Evolutionary conservation across 2,329 filamentous ascomycete genomes (phyloP).

Genomic region (Colletotrichum spaethianum): DNA sequence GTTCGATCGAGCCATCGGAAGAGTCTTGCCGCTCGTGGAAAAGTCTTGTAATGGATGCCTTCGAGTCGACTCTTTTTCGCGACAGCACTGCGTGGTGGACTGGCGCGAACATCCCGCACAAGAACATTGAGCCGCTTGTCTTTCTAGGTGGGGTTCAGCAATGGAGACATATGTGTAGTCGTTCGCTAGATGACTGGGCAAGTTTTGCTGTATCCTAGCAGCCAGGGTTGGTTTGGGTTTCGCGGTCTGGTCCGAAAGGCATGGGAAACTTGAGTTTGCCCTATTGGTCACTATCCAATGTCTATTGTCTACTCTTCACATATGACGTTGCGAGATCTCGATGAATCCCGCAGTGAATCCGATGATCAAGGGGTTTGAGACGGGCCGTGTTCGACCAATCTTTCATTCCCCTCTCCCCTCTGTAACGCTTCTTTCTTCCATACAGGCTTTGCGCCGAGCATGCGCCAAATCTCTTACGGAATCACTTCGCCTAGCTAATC

Average conservation of each 20-base stretch:
- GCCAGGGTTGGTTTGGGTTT: background rate
- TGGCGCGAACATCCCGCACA: no score
- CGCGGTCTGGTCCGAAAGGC: background rate
- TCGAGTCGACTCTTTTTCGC: conserved; percentile 14
- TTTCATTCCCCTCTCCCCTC: background rate
- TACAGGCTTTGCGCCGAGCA: no score
- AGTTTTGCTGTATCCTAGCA: background rate
- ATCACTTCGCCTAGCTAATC: no score
- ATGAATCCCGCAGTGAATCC: background rate
- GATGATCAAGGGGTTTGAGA: background rate
- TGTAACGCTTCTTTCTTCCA: no score
- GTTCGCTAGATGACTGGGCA: background rate
- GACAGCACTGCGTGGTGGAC: conserved; percentile 32
- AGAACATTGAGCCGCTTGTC: no score
- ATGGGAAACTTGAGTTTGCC: no score
- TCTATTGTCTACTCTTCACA: background rate
- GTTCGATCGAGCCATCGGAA: conserved; percentile 19
- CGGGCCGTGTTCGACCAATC: background rate
- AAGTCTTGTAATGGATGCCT: background rate
- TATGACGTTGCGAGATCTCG: background rate
- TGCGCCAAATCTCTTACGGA: background rate
- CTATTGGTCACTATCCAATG: background rate
- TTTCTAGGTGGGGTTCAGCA: no score
- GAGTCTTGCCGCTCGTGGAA: conserved; percentile 19
- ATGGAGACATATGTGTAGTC: no score